phyloP scores from a whole-genome alignment of 2,329 filamentous ascomycete species.

The Calonectria naviculata region DNA sequence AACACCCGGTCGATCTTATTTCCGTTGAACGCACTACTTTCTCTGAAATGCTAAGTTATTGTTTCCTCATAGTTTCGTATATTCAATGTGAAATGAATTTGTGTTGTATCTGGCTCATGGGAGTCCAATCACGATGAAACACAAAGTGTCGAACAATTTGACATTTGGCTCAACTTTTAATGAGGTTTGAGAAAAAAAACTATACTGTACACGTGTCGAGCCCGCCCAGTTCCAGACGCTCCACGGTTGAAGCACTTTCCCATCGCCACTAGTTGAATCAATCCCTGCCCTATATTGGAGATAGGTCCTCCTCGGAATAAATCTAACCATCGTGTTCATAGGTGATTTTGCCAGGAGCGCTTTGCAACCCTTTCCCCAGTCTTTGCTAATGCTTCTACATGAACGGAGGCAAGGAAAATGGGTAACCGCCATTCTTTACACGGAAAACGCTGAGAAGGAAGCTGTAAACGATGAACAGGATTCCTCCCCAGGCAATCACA shows the following conservation, averaged over 20 bases:
- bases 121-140: too few species aligned
- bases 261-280: neutral
- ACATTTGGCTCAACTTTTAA: neutral
- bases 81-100: too few species aligned
- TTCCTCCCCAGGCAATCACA: conserved; percentile 80
- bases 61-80: too few species aligned
- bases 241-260: neutral
- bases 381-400: conserved; percentile 53
- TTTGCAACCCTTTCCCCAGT: neutral
- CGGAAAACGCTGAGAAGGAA: conserved; percentile 95
- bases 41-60: too few species aligned
- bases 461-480: conserved; percentile 89
- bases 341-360: neutral
- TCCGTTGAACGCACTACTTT: too few species aligned
- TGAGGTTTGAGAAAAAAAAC: neutral
- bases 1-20: too few species aligned
- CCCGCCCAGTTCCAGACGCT: neutral
- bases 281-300: too few species aligned
- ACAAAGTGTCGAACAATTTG: neutral
- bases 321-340: neutral
- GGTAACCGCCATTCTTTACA: conserved; percentile 94
- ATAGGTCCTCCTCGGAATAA: too few species aligned
- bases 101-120: too few species aligned
- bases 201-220: conserved; percentile 15
- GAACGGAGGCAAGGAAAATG: conserved; percentile 94